Evolutionary conservation across 2,329 filamentous ascomycete species (phyloP).

Genomic region (Tolypocladium ovalisporum): DNA sequence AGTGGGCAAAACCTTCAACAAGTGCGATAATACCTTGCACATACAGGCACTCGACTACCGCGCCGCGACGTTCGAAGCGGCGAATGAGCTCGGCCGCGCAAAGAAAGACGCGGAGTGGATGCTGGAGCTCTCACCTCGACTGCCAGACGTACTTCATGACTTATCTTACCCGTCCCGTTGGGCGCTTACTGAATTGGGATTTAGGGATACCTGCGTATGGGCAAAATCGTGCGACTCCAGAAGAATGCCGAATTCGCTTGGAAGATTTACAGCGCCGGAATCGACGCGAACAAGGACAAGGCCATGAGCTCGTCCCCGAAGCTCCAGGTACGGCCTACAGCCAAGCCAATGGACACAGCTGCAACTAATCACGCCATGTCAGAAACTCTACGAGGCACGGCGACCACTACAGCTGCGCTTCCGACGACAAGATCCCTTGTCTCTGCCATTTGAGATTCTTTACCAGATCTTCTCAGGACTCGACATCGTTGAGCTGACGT

Average conservation of each 20-base stretch:
- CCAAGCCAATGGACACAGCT: neutral
- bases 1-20: conserved; percentile 24
- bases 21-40: conserved; percentile 25
- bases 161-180: neutral
- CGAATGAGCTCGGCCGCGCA: conserved; percentile 25
- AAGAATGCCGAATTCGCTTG: conserved; percentile 27
- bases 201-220: conserved; percentile 31
- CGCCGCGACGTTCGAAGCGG: conserved; percentile 27
- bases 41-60: conserved; percentile 30
- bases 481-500: conserved; percentile 21
- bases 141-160: conserved; percentile 23
- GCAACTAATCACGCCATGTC: neutral
- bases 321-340: conserved; percentile 17
- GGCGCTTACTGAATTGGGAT: conserved; percentile 1
- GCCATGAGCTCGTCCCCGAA: conserved; percentile 17
- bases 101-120: conserved; percentile 30
- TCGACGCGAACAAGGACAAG: conserved; percentile 19
- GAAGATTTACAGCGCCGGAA: conserved; percentile 27
- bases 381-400: conserved; percentile 24
- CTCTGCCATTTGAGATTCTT: conserved; percentile 24
- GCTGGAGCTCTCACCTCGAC: conserved; percentile 27
- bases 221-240: conserved; percentile 25
- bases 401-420: conserved; percentile 22
- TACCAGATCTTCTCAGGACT: conserved; percentile 23
- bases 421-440: conserved; percentile 22